phyloP scores from a whole-genome alignment of 2,329 filamentous ascomycete species.

The Sporothrix phasma region DNA sequence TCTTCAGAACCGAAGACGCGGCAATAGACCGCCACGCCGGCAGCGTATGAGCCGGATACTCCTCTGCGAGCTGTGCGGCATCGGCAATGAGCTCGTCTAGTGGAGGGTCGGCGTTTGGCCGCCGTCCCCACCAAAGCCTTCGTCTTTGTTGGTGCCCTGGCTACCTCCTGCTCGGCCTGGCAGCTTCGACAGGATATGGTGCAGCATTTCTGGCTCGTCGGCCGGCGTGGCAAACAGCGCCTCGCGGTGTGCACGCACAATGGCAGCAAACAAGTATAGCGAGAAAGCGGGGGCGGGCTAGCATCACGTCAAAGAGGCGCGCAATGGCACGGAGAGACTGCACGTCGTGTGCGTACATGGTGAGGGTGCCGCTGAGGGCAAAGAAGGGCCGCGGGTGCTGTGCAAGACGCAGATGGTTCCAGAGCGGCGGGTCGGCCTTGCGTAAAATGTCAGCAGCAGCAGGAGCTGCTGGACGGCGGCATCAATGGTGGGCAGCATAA shows the following conservation, averaged over 20 bases:
- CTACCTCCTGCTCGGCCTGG: constrained; percentile 38
- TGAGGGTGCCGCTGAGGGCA: constrained; percentile 84
- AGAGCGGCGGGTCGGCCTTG: constrained; percentile 60
- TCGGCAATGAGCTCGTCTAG: constrained; percentile 65
- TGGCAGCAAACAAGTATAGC: constrained; percentile 85
- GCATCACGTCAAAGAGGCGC: constrained; percentile 81
- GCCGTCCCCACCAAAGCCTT: constrained; percentile 68
- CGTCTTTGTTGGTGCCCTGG: constrained; percentile 42
- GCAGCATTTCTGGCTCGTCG: constrained; percentile 87
- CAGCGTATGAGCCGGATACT: constrained; percentile 62
- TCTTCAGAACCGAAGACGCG: constrained; percentile 72
- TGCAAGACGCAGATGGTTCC: constrained; percentile 62
- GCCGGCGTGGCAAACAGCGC: constrained; percentile 77
- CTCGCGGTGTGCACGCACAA: constrained; percentile 67
- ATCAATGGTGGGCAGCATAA: constrained; percentile 83
- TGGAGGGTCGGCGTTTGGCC: constrained; percentile 40
- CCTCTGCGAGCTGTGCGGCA: constrained; percentile 52
- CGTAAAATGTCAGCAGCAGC: constrained; percentile 75
- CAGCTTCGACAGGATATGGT: constrained; percentile 77
- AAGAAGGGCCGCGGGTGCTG: constrained; percentile 63
- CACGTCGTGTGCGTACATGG: constrained; percentile 94
- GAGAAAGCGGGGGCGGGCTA: constrained; percentile 81
- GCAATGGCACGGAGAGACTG: constrained; percentile 81
- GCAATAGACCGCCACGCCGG: constrained; percentile 66
- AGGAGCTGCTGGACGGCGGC: constrained; percentile 78